Base-by-base conservation (phyloP, 148 eudicot genomes). In the Rhododendron molle region DNA sequence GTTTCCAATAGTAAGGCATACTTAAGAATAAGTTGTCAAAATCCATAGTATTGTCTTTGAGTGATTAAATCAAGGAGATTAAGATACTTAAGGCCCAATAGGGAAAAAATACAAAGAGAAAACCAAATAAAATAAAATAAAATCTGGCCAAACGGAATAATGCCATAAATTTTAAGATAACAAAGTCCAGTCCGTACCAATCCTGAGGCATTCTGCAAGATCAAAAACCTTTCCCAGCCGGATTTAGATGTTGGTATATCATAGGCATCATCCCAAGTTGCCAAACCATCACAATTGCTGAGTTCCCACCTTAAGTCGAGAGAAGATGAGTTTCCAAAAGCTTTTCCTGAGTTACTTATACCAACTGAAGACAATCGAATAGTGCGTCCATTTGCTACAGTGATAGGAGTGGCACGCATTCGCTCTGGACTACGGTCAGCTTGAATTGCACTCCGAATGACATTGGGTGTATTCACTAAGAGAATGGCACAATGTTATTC, bases 291-390 rank as follows among this genome's bases (percentile, higher is more conserved):
- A 74, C 98, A 96, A 69, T 90, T 87, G 28, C 81, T 81, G 76
- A 93, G 88, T 78, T 94, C 93, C 98, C 98, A 96, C 36, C 69
- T 90, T 78, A 96, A 84, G 81, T 87, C 81, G 28, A 94, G 91
- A 87, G 98, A 94, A 85, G 98, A 96, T 32, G 96, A 93, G 90
- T 96, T 96, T 44, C 94, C 98, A 89, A 96, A 96, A 87, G 94
- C 95, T 90, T 88, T 92, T 85, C 96, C 92, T 82, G 93, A 84
- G 83, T 83, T 60, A 84, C 94, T 91, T 52, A 94, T 88, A 85
- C 98, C 93, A 83, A 96, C 96, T 43, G 98, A 94, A 83, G 98
- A 91, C 67, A 94, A 83, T 87, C 98, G 91, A 84, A 96, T 91
- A 74, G 89, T 93, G 69, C 92, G 96, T 82, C 96, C 98, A 93